These are phyloP conservation scores for Nigrospora sphaerica DNA, from an alignment of 2,329 filamentous ascomycete species.

Conservation along the genomic window DNA sequence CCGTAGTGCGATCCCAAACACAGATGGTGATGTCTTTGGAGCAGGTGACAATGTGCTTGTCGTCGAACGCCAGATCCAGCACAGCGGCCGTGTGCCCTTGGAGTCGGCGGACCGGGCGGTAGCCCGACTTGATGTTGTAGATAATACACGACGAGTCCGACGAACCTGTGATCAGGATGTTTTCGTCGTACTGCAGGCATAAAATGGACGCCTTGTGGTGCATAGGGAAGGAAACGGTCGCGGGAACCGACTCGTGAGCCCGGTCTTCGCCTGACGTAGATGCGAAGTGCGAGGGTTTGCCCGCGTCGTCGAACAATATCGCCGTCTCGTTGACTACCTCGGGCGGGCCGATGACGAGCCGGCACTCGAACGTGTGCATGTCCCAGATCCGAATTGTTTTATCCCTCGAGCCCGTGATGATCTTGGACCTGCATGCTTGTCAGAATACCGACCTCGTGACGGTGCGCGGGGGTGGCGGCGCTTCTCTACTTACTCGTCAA, in stretches of 20 bases:
- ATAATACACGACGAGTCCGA: constrained; percentile 89
- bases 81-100: constrained; percentile 78
- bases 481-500: constrained; percentile 69
- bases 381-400: constrained; percentile 96
- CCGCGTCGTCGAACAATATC: constrained; percentile 45
- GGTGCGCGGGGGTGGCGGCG: neutral
- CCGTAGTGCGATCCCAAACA: constrained; percentile 83
- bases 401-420: constrained; percentile 93
- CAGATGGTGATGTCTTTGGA: constrained; percentile 94
- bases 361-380: constrained; percentile 78
- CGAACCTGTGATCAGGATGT: constrained; percentile 90
- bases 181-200: constrained; percentile 88
- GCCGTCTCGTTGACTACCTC: constrained; percentile 48
- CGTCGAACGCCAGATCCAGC: constrained; percentile 87
- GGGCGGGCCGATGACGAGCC: constrained; percentile 77
- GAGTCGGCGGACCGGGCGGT: constrained; percentile 73
- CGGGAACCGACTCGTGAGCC: constrained; percentile 40
- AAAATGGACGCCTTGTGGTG: constrained; percentile 91
- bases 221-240: constrained; percentile 47
- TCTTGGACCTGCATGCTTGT: constrained; percentile 62
- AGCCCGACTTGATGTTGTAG: constrained; percentile 75
- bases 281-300: constrained; percentile 47
- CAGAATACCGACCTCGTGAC: constrained; percentile 7
- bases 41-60: constrained; percentile 89
- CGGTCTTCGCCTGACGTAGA: constrained; percentile 42